phyloP scores from a whole-genome alignment of 202 grass and related monocot genomes.

The Alloteropsis angusta region DNA sequence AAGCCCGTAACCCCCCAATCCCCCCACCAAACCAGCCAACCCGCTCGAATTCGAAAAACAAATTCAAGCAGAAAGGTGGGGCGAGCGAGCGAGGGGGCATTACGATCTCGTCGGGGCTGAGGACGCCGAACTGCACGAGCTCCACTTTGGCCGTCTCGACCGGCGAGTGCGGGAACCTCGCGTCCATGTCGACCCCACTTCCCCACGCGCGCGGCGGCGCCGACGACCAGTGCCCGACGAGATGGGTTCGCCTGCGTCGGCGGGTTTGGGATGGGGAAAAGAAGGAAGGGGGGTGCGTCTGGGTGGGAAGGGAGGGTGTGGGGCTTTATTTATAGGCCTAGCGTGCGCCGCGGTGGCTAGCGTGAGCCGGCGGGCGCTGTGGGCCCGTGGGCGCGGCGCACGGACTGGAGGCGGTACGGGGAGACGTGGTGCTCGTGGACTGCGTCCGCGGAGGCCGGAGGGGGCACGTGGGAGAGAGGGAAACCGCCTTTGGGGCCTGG shows the following conservation, averaged over 20 bases:
- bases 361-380: constrained; percentile 8
- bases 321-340: constrained; percentile 43
- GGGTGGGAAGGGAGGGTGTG: not conserved
- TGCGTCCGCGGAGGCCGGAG: not conserved
- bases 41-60: not conserved
- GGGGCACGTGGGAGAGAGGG: too few relatives aligned
- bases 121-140: constrained; percentile 86
- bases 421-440: not conserved
- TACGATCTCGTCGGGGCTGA: constrained; percentile 98
- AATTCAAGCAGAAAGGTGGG: not conserved
- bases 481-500: not conserved
- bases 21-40: not conserved
- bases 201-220: not conserved
- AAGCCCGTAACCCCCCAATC: not conserved
- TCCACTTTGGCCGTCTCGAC: constrained; percentile 81
- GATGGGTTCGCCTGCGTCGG: not conserved
- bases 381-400: not conserved
- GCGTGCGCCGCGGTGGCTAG: constrained; percentile 1
- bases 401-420: not conserved
- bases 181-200: constrained; percentile 42
- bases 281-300: not conserved
- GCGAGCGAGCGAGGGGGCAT: constrained; percentile 6
- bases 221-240: not conserved
- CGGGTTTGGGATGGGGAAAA: not conserved
- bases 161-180: constrained; percentile 73